These are phyloP conservation scores for Lomentospora prolificans DNA, from an alignment of 2,329 filamentous ascomycete genomes.

Conservation along the genomic window DNA sequence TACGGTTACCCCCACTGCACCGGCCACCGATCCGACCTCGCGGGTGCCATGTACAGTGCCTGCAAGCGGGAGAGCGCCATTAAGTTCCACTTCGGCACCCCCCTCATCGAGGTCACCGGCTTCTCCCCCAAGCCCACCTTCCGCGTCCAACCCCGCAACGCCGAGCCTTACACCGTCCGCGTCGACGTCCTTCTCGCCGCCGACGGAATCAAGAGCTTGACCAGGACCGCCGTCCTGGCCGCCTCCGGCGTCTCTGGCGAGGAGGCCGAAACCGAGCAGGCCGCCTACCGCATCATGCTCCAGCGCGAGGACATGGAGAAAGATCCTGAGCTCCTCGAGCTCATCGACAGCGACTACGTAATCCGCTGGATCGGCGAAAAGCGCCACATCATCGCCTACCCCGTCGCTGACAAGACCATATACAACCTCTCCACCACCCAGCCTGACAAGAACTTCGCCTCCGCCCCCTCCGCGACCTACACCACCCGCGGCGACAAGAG, in stretches of 20 bases:
- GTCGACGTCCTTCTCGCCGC: slow-evolving; percentile 42
- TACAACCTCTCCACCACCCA: slow-evolving; percentile 57
- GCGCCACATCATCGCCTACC: slow-evolving; percentile 70
- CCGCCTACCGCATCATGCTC: slow-evolving; percentile 72
- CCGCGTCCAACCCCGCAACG: slow-evolving; percentile 46
- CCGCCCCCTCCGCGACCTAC: slow-evolving; percentile 48
- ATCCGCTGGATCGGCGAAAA: slow-evolving; percentile 68
- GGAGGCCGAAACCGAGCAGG: slow-evolving; percentile 62
- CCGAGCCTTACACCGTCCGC: slow-evolving; percentile 42
- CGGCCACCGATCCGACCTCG: slow-evolving; percentile 64
- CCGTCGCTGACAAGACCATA: slow-evolving; percentile 55
- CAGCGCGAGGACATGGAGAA: slow-evolving; percentile 54
- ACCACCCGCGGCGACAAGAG: slow-evolving; percentile 52
- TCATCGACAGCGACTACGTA: slow-evolving; percentile 58
- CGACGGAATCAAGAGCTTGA: slow-evolving; percentile 46
- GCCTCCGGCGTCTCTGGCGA: slow-evolving; percentile 39
- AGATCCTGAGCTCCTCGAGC: slow-evolving; percentile 56
- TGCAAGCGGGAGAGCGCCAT: slow-evolving; percentile 55
- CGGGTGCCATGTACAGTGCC: slow-evolving; percentile 59
- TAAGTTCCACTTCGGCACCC: slow-evolving; percentile 57
- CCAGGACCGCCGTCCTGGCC: slow-evolving; percentile 43
- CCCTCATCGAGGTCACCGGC: slow-evolving; percentile 43
- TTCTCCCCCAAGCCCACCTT: slow-evolving; percentile 53
- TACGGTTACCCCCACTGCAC: slow-evolving; percentile 75
- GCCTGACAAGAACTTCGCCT: slow-evolving; percentile 50